Conservation (phyloP, 352 stramenopile species). For the Globisporangium radiosum region DNA sequence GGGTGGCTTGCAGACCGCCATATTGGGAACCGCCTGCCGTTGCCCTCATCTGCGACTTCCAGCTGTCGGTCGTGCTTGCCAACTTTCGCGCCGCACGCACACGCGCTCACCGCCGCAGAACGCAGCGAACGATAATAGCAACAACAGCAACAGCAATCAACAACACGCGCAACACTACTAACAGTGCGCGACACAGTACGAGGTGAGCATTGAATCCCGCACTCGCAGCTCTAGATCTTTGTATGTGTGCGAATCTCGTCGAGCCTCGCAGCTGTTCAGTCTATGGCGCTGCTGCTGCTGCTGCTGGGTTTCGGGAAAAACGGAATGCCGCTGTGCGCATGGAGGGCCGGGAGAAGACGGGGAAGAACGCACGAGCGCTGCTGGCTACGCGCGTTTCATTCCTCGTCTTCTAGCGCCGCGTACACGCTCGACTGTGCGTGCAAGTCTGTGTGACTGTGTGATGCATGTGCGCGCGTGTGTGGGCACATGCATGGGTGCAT, state of each 20-base stretch:
- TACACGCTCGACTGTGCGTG: neutral
- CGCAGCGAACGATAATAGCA: too few relatives aligned
- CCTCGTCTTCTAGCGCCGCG: neutral
- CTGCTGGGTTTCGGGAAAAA: constrained; percentile 3
- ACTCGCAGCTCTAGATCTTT: constrained; percentile 14
- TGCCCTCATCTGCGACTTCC: neutral
- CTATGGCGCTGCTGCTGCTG: neutral
- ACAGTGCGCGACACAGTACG: too few relatives aligned
- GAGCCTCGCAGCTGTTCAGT: constrained; percentile 3
- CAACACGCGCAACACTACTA: too few relatives aligned
- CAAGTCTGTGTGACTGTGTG: neutral
- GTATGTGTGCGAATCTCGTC: constrained; percentile 17
- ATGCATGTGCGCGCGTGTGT: neutral
- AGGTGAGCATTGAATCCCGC: neutral
- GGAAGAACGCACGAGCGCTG: neutral
- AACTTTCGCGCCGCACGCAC: neutral
- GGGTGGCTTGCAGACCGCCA: neutral
- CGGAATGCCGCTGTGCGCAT: constrained; percentile 9
- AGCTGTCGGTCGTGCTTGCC: neutral
- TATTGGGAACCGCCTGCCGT: neutral
- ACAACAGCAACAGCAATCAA: too few relatives aligned
- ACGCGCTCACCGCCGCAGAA: too few relatives aligned
- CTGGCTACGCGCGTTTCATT: neutral
- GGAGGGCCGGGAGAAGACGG: neutral
- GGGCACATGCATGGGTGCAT: neutral